Base-by-base conservation (phyloP, 306 rosid species). In the Dalbergia cochinchinensis region DNA sequence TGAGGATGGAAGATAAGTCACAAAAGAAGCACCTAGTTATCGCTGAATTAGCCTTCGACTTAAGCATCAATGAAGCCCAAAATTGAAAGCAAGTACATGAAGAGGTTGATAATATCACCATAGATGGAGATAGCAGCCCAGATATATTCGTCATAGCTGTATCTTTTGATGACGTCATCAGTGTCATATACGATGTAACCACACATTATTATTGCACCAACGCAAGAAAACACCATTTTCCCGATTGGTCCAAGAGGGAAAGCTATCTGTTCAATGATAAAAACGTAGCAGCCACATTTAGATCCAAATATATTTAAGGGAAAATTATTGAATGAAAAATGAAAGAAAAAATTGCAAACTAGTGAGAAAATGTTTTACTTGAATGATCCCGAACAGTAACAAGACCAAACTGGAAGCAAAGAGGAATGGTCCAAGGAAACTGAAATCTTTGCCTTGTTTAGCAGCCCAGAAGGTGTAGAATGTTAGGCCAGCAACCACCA, bases 401-500 rank as follows among this genome's bases (percentile, higher is more conserved):
- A 90, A 62, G 5, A 86, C 80, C 78, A 83, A 58, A 33, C 78
- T 45, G 39, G 90, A 67, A 66, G 90, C 89, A 84, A 86, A 88
- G 65, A 90, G 82, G 78, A 90, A 90, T 20, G 94, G 94, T 0
- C 89, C 83, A 3, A 90, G 84, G 86, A 86, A 90, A 61, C 64
- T 78, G 77, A 90, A 90, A 73, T 90, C 90, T 0, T 15, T 18
- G 57, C 91, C 90, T 80, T 88, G 88, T 78, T 84, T 90, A 16
- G 84, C 91, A 0, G 85, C 90, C 92, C 94, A 90, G 57, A 90
- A 88, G 71, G 91, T 90, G 78, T 88, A 90, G 0, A 78, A 0
- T 0, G 87, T 90, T 4, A 90, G 76, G 76, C 87, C 70, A 5
- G 10, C 39, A 14, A 88, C 86, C 71, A 88, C 90, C 58, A 45